phyloP scores from a whole-genome alignment of 352 stramenopile genomes.

The Lagenidium giganteum region DNA sequence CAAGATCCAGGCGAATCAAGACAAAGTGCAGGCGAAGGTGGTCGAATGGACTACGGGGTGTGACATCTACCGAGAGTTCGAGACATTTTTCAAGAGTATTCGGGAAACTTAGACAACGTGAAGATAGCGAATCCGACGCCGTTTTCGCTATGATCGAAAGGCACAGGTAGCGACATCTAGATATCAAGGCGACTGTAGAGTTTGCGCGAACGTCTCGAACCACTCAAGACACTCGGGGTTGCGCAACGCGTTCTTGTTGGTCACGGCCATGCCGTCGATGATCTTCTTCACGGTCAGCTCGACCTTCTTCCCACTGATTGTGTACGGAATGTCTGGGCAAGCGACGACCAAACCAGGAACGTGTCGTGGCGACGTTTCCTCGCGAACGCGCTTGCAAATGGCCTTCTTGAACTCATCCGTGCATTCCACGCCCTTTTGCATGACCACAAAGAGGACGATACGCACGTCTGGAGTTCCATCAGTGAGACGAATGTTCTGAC shows the following conservation, averaged over 20 bases:
- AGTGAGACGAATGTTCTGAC: constrained; percentile 35
- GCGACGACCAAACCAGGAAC: constrained; percentile 38
- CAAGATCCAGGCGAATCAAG: constrained; percentile 26
- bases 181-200: no score
- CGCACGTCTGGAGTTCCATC: constrained; percentile 49
- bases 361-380: constrained; percentile 42
- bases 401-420: constrained; percentile 32
- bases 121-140: no score
- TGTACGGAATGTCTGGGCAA: constrained; percentile 56
- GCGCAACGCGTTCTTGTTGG: constrained; percentile 40
- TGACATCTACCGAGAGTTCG: constrained; percentile 29
- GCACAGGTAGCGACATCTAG: no score
- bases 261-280: constrained; percentile 34
- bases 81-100: no score
- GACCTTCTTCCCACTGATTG: constrained; percentile 59
- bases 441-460: constrained; percentile 55
- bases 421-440: constrained; percentile 24
- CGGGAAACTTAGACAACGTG: no score
- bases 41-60: constrained; percentile 42
- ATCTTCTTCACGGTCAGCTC: constrained; percentile 63
- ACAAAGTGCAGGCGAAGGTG: constrained; percentile 27
- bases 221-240: constrained; percentile 42
- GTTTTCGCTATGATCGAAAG: no score
- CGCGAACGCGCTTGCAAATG: constrained; percentile 34
- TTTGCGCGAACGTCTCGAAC: constrained; percentile 44